Percentiles rank a stretch among this genome's conserved stretches.
Evolutionary conservation across 768 basidiomycete genomes (phyloP).

Genomic region (Naganishia friedmannii): DNA sequence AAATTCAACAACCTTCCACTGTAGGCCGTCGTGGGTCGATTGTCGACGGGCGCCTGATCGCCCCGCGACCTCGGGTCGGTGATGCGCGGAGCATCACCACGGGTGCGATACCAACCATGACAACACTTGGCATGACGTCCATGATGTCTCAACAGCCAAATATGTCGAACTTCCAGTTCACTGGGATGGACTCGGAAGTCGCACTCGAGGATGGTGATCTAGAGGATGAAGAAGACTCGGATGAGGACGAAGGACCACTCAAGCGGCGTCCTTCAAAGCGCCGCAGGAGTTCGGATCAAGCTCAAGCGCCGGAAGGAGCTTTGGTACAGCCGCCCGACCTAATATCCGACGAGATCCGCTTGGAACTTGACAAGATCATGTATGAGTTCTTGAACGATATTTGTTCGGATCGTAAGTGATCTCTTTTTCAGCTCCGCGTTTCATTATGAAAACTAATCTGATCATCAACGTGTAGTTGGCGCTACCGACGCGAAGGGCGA

Average conservation of each 20-base stretch:
- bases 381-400: conserved; percentile 80
- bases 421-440: not conserved
- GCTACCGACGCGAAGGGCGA: conserved; percentile 92
- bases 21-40: conserved; percentile 25
- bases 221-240: conserved; percentile 43
- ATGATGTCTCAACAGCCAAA: conserved; percentile 25
- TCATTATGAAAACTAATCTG: not conserved
- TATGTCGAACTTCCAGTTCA: conserved; percentile 30
- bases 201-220: conserved; percentile 42
- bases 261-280: conserved; percentile 34
- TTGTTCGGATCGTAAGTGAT: conserved; percentile 78
- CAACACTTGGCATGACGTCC: conserved; percentile 9
- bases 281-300: conserved; percentile 41
- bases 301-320: conserved; percentile 32
- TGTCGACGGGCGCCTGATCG: conserved; percentile 30
- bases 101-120: conserved; percentile 37
- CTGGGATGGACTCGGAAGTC: conserved; percentile 38
- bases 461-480: conserved; percentile 65
- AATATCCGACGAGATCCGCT: conserved; percentile 63
- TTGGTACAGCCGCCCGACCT: conserved; percentile 33
- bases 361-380: conserved; percentile 84
- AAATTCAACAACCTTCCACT: conserved; percentile 26
- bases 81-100: conserved; percentile 18
- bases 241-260: conserved; percentile 36
- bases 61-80: conserved; percentile 16